Evolutionary conservation across 2,329 filamentous ascomycete genomes (phyloP).

Genomic region (Fusarium keratoplasticum): DNA sequence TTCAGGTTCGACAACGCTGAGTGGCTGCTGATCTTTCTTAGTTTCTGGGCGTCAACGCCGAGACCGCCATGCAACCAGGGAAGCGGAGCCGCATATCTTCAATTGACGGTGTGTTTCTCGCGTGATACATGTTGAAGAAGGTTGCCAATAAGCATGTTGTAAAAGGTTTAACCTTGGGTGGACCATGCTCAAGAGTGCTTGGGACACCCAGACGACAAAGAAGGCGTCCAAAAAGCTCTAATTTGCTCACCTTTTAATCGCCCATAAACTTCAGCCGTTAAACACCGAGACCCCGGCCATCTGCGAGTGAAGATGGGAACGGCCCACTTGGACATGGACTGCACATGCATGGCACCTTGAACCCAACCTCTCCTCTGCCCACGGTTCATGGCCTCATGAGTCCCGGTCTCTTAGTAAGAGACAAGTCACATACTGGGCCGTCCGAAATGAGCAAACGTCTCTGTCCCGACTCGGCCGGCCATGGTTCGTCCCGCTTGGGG

Average conservation of each 20-base stretch:
- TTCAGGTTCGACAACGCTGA: conserved; percentile 29
- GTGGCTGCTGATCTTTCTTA: conserved; percentile 28
- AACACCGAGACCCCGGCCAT: not conserved
- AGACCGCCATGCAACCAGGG: conserved; percentile 7
- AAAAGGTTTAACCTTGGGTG: not conserved
- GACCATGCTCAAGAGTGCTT: not conserved
- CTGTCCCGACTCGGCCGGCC: conserved; percentile 26
- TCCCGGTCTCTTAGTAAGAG: not conserved
- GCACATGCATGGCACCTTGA: not conserved
- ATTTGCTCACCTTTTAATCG: not conserved
- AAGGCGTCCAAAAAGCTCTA: not conserved
- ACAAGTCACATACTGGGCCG: not conserved
- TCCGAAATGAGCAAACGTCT: not conserved
- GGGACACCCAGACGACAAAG: not conserved
- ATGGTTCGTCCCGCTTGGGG: conserved; percentile 37
- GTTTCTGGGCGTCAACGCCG: conserved; percentile 20
- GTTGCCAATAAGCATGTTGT: not conserved
- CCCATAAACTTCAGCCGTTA: not conserved
- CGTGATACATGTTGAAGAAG: not conserved
- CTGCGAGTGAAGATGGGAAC: not conserved
- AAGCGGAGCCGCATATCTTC: conserved; percentile 6
- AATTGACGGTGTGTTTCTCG: not conserved
- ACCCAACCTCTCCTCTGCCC: not conserved
- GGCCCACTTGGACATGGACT: conserved; percentile 1
- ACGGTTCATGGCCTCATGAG: not conserved